These are phyloP conservation scores for Closterium sp. DNA, from an alignment of 139 green algal species.

Conservation along the genomic window DNA sequence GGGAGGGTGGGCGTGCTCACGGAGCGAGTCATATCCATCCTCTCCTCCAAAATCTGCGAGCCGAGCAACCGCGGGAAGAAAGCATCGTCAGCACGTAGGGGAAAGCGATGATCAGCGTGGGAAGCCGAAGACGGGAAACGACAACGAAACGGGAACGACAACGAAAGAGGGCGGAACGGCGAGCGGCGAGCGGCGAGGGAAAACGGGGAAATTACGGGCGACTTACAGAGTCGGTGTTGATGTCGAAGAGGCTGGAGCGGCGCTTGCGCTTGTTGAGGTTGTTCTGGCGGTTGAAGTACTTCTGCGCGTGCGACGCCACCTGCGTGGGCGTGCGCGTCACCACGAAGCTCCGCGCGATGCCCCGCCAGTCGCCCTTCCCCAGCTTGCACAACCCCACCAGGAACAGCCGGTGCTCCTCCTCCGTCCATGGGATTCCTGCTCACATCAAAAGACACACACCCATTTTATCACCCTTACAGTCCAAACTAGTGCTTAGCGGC, in stretches of 20 bases:
- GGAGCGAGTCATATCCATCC: background rate
- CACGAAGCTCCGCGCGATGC: conserved; percentile 70
- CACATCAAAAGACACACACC: background rate
- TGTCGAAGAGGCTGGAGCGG: conserved; percentile 59
- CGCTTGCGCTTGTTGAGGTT: conserved; percentile 75
- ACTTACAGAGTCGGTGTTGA: conserved; percentile 40
- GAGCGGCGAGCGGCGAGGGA: no score
- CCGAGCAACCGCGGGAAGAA: background rate
- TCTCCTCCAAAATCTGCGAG: background rate
- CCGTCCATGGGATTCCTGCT: conserved; percentile 76
- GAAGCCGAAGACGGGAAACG: background rate
- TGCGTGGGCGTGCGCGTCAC: conserved; percentile 72
- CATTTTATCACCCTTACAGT: no score
- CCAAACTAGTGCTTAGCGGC: no score
- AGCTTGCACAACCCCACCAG: conserved; percentile 71
- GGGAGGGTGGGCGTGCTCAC: background rate
- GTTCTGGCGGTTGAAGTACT: conserved; percentile 77
- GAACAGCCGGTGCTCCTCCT: conserved; percentile 78
- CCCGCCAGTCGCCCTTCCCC: conserved; percentile 80
- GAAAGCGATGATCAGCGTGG: background rate
- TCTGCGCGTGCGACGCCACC: conserved; percentile 88
- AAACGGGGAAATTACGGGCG: background rate
- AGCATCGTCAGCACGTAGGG: no score
- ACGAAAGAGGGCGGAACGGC: background rate
- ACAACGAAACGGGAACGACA: no score